Percentiles rank a stretch among this genome's conserved stretches.
Evolutionary conservation across 352 stramenopile genomes (phyloP).

Genomic region (Phytophthora aleatoria): DNA sequence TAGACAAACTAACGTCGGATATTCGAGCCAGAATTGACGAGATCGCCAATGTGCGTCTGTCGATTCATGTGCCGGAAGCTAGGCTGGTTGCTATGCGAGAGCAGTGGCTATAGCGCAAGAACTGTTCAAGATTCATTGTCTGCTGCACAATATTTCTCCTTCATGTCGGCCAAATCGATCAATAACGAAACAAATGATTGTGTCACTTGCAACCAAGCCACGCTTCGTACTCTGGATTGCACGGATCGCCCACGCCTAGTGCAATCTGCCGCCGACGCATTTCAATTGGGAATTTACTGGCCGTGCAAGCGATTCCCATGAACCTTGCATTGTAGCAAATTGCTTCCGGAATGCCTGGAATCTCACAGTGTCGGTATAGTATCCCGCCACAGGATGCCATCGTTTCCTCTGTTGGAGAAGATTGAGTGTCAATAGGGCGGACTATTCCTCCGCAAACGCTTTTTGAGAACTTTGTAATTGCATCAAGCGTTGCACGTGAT

Average conservation of each 20-base stretch:
- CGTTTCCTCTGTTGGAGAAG: background rate
- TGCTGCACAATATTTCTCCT: background rate
- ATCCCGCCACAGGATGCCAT: constrained; percentile 9
- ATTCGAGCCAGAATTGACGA: constrained; percentile 53
- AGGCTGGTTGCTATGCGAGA: constrained; percentile 22
- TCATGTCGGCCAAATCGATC: no score
- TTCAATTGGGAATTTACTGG: constrained; percentile 9
- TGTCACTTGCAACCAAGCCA: constrained; percentile 27
- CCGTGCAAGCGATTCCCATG: constrained; percentile 28
- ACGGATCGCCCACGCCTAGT: constrained; percentile 5
- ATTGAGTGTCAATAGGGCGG: background rate
- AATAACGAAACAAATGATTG: background rate
- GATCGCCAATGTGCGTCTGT: constrained; percentile 41
- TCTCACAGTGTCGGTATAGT: constrained; percentile 12
- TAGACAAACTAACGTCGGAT: constrained; percentile 55
- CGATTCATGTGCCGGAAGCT: constrained; percentile 10
- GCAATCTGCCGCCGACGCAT: background rate
- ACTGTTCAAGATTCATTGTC: background rate
- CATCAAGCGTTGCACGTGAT: background rate
- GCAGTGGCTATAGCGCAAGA: constrained; percentile 19
- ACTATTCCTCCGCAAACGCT: background rate
- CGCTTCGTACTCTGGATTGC: constrained; percentile 12
- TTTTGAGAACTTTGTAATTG: background rate
- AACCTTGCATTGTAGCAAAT: constrained; percentile 31
- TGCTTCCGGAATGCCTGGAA: constrained; percentile 2